Base-by-base conservation (phyloP, 208 protist species). In the Tetramitus jugosus region DNA sequence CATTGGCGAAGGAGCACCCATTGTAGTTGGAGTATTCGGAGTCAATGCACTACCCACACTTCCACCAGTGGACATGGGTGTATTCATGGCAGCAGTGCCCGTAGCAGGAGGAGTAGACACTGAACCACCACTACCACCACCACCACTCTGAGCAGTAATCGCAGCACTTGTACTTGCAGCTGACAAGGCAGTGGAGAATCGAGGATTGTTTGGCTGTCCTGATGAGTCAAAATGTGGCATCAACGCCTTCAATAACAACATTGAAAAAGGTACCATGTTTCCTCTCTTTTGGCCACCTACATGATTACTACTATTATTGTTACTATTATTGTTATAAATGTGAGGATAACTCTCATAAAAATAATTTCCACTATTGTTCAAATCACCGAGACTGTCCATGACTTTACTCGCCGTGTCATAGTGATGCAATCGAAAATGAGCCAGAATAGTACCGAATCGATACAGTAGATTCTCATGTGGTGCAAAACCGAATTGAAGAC, bases 311-410 rank as follows among this genome's bases (percentile, higher is more conserved):
- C n/a, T n/a, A n/a, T n/a, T n/a, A n/a, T n/a, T n/a, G n/a, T n/a
- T n/a, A n/a, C n/a, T n/a, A n/a, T n/a, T n/a, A n/a, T n/a, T n/a
- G 29, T 69, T 69, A n/a, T 69, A 69, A 39, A 69, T 39, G 43
- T 69, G 37, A 37, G 62, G 39, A 69, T 69, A 69, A 4, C 29
- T 45, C 35, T 69, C 62, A 69, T 69, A 69, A 42, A 69, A 69
- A 26, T 69, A 69, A 42, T 4, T 43, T 7, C 26, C 26, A 26
- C 43, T 69, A 42, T 69, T 69, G 20, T 69, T 29, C 17, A 69
- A 69, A 69, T 69, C 62, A 37, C 62, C 62, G 35, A 69, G 26
- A 37, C 8, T 45, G 13, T 69, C 62, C 7, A 69, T 40, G 33
- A 17, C 26, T 42, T 42, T 7, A 43, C 43, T 29, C 13, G 62